Evolutionary conservation across 352 stramenopile genomes (phyloP).

Genomic region (Phytophthora pistaciae): DNA sequence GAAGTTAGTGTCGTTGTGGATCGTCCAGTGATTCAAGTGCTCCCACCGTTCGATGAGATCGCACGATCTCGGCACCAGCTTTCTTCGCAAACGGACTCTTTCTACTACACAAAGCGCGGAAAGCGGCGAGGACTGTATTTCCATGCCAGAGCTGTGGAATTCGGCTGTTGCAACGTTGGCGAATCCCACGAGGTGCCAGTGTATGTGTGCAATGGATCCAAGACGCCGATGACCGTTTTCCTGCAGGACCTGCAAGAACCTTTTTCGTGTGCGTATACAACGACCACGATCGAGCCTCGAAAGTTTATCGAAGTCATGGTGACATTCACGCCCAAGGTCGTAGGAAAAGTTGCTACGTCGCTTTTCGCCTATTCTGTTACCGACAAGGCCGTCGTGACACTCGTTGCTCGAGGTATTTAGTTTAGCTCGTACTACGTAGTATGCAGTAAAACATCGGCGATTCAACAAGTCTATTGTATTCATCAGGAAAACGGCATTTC

Average conservation of each 20-base stretch:
- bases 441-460: conserved; percentile 1
- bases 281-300: conserved; percentile 79
- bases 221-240: conserved; percentile 84
- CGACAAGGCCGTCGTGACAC: conserved; percentile 82
- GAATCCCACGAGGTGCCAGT: conserved; percentile 85
- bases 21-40: conserved; percentile 37
- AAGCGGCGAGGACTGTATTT: conserved; percentile 86
- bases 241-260: conserved; percentile 81
- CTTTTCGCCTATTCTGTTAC: conserved; percentile 83
- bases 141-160: conserved; percentile 86
- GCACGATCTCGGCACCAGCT: conserved; percentile 70
- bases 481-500: neutral
- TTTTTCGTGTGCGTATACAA: conserved; percentile 79
- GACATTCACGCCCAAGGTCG: conserved; percentile 78
- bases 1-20: conserved; percentile 80
- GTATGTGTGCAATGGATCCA: conserved; percentile 89
- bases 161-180: conserved; percentile 73
- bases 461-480: conserved; percentile 36
- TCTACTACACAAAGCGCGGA: conserved; percentile 87
- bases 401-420: conserved; percentile 78
- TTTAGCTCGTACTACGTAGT: conserved; percentile 48
- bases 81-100: conserved; percentile 81
- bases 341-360: conserved; percentile 83
- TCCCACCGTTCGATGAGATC: conserved; percentile 72
- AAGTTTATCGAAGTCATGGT: conserved; percentile 90